These are phyloP conservation scores for Hygrocybe punicea DNA, from an alignment of 768 basidiomycete species.

Conservation along the genomic window DNA sequence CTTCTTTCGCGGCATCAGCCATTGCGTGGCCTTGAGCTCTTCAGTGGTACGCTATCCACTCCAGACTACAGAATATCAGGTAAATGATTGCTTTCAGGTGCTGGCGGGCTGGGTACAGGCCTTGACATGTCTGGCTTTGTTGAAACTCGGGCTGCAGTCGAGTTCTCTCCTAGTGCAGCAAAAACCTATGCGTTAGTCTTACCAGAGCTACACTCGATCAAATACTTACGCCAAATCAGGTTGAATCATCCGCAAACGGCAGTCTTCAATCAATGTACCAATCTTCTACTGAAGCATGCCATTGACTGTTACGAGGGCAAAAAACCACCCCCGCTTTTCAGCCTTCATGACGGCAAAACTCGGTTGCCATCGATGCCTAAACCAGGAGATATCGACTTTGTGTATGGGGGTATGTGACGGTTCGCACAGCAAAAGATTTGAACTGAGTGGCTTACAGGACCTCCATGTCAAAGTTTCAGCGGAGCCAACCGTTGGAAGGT, in stretches of 20 bases:
- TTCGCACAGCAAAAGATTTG: not conserved
- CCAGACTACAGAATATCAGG: not conserved
- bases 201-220: not conserved
- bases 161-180: conserved; percentile 61
- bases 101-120: conserved; percentile 71
- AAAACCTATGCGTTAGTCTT: conserved; percentile 54
- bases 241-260: conserved; percentile 56
- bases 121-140: conserved; percentile 60
- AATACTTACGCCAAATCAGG: conserved; percentile 33
- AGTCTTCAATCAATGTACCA: conserved; percentile 67
- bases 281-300: conserved; percentile 55
- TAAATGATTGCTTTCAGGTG: conserved; percentile 44
- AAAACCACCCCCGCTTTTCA: conserved; percentile 35
- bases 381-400: conserved; percentile 60
- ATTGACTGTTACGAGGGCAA: conserved; percentile 46
- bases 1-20: conserved; percentile 40
- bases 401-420: conserved; percentile 60
- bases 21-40: conserved; percentile 62
- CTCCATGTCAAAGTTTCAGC: conserved; percentile 75
- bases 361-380: conserved; percentile 49
- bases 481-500: conserved; percentile 61
- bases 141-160: conserved; percentile 65
- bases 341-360: conserved; percentile 39
- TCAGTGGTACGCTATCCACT: conserved; percentile 48
- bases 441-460: conserved; percentile 41